Percentiles rank a stretch among this genome's conserved stretches.
Conservation (phyloP, 352 stramenopile species). For the Pythium biforme region DNA sequence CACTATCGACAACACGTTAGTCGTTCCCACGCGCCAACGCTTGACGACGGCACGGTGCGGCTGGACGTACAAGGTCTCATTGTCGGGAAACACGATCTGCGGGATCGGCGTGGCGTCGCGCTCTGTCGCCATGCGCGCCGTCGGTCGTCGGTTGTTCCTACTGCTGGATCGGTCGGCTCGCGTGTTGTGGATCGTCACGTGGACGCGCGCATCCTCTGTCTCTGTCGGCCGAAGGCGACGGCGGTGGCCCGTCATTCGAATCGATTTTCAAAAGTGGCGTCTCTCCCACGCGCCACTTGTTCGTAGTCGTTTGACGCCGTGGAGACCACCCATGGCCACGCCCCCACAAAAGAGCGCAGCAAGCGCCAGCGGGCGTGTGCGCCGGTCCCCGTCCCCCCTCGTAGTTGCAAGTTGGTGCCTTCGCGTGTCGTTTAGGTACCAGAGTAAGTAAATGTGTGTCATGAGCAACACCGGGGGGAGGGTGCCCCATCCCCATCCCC, state of each 20-base stretch:
- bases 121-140: conserved; percentile 1
- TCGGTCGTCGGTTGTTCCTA: background rate
- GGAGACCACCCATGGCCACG: background rate
- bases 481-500: background rate
- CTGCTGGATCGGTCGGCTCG: background rate
- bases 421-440: conserved; percentile 13
- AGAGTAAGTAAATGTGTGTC: background rate
- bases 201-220: background rate
- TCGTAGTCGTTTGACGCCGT: too few relatives aligned
- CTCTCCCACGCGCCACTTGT: too few relatives aligned
- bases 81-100: conserved; percentile 24
- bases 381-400: background rate
- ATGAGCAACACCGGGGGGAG: background rate
- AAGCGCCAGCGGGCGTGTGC: background rate
- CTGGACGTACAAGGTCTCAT: conserved; percentile 25
- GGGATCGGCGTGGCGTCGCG: background rate
- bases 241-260: background rate
- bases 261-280: background rate
- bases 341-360: background rate
- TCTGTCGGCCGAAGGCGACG: background rate
- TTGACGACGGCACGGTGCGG: background rate
- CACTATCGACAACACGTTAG: background rate
- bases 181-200: background rate
- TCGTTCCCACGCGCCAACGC: background rate
- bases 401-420: background rate